Base-by-base conservation (phyloP, 2,329 filamentous ascomycete species). In the Xylaria hypoxylon region DNA sequence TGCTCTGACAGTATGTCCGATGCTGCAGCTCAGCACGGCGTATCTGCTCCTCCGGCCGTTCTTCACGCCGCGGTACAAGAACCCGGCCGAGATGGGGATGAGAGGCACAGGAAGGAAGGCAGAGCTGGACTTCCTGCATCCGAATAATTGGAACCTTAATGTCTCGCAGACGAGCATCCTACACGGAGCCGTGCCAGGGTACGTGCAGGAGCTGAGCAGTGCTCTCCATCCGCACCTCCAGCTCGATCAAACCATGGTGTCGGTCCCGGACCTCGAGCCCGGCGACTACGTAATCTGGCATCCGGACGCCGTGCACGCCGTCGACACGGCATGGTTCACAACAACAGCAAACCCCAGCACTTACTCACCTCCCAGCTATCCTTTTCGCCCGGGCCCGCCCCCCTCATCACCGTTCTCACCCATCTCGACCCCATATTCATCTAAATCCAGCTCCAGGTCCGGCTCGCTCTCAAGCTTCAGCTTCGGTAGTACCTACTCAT, bases 21-120 rank as follows among this genome's bases (percentile, higher is more conserved):
- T 96, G 68, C 80, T 96, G 44, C 85, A 86, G 69, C 86, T 92
- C 65, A 89, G 92, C 0, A 96, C 92, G 0, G 90, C 91, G 0
- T 97, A 97, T 74, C 87, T 90, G 48, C 84, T 97, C 0, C 85
- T 97, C 3, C 86, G 94, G 0, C 94, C 94, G 0, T 97, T 97
- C 81, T 97, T 97, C 79, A 81, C 85, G 24, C 83, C 87, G 0
- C 79, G 84, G 61, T 47, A 31, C 81, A 79, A 28, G 78, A 80
- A 13, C 73, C 80, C 48, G 79, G 81, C 17, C 57, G 57, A 56
- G 1, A 56, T 58, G 24, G 56, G 24, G 3, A 59, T 50, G 53
- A 28, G 19, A 35, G 44, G 26, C 4, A 5, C 33, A n/a, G 52
- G 33, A 2, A 51, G 26, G 60, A 56, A 33, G 24, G 13, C 78